Base-by-base conservation (phyloP, 1,139 yeast genomes). In the Entelexis sorbosivorans region DNA sequence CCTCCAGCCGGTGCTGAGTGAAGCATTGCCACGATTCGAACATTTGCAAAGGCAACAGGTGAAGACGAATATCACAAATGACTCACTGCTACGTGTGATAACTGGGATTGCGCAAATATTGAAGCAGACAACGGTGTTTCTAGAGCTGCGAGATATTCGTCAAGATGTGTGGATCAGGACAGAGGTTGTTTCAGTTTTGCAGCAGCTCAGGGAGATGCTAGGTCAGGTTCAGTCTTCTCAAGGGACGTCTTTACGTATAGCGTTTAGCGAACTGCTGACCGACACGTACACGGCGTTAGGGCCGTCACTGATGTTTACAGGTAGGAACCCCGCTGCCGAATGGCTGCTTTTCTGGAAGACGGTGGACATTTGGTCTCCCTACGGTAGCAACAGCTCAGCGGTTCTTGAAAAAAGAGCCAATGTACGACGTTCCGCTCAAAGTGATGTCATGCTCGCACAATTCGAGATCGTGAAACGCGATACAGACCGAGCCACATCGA, bases 311-410 rank as follows among this genome's bases (percentile, higher is more conserved):
- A 50, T 40, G 53, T 51, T 56, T 16, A 38, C 52, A 3, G 57
- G 57, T 5, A 50, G 59, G 4, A 44, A 51, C 16, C 53, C 55
- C 1, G 55, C 54, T 0, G 48, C 46, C 2, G 55, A 56, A 32
- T 57, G 59, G 59, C 32, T 44, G 3, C 40, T 42, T 11, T 57
- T 54, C 19, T 56, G 56, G 52, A 22, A 81, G 46, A 82, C 78
- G 61, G 70, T 91, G 55, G 88, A 84, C 58, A 95, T 86, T 63
- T 93, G 99, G 99, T 87, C 96, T 66, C 95, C 95, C 0, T 79
- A 78, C 64, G 97, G 97, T 1, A 82, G 77, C 49, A 72, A 78
- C 34, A 73, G 77, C 22, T 68, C 72, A 1, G 63, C 81, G 4
- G 66, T 69, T 7, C 64, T 69, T 1, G 88, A 89, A 85, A 58